Base-by-base conservation (phyloP, 306 rosid genomes). In the Canavalia ensiformis region DNA sequence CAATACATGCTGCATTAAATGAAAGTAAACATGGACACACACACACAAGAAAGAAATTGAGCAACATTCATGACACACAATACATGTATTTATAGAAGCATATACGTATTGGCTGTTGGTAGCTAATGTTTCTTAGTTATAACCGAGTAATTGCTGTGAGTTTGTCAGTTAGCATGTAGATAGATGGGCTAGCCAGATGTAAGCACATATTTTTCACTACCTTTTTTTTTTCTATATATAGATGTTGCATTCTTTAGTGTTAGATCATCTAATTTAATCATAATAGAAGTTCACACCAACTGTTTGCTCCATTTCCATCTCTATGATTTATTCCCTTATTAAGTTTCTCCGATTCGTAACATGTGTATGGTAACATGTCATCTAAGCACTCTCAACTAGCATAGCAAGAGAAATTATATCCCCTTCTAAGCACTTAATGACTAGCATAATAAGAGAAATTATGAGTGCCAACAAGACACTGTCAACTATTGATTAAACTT, bases 11-110 rank as follows among this genome's bases (percentile, higher is more conserved):
- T 49, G 51, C 35, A 25, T 42, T 55, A 51, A 74, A 46, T 49
- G 51, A 84, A 67, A 55, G 30, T n/a, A 6, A 51, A 39, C 78
- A 12, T 33, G 62, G 30, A 68, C 3, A 42, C 62, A 64, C 45
- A 37, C 11, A 47, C 25, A 2, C 29, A 2, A 2, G 64, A 65
- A 73, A 33, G 39, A 1, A 78, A 50, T 6, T 63, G 75, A 44
- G 50, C 56, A 44, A 67, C 58, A 51, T 77, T 66, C 57, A 8
- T 3, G 45, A 58, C 30, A 57, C 29, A 13, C 8, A 39, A 28
- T 2, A 64, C 37, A 60, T 6, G 33, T 65, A 65, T 65, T 65
- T 4, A 65, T 13, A 65, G 70, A 65, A 65, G 0, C 50, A 65
- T 41, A 41, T 1, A 13, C 41, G 41, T 64, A 64, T 13, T 64